Conservation (phyloP, 371 early-diverging fungal species). For the Nematocida sp. region DNA sequence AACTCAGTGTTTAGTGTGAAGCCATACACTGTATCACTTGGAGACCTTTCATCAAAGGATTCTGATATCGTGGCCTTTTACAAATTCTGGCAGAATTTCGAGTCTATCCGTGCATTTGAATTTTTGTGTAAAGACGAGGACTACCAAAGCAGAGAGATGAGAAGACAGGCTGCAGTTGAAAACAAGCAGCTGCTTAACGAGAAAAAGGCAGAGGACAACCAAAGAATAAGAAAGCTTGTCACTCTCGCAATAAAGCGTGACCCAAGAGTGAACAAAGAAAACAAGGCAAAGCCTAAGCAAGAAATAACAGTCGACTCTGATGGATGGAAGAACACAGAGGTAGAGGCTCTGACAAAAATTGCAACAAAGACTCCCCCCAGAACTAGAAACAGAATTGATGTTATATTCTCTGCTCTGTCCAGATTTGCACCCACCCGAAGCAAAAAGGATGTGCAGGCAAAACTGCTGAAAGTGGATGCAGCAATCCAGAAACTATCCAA, state of each 20-base stretch:
- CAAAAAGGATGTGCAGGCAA: slow-evolving; percentile 32
- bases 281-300: slow-evolving; percentile 34
- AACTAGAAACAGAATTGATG: slow-evolving; percentile 59
- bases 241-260: slow-evolving; percentile 65
- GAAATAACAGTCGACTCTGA: slow-evolving; percentile 51
- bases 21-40: slow-evolving; percentile 79
- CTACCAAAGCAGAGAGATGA: slow-evolving; percentile 55
- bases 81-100: slow-evolving; percentile 86
- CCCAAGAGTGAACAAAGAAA: slow-evolving; percentile 64
- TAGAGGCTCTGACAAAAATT: slow-evolving; percentile 50
- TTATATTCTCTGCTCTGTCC: slow-evolving; percentile 51
- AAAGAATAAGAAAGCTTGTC: slow-evolving; percentile 64
- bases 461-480: slow-evolving; percentile 36
- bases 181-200: slow-evolving; percentile 61
- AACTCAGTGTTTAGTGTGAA: slow-evolving; percentile 79
- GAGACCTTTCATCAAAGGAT: slow-evolving; percentile 74
- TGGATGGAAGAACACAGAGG: slow-evolving; percentile 61
- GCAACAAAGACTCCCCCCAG: slow-evolving; percentile 29
- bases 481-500: slow-evolving; percentile 6
- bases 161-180: slow-evolving; percentile 55
- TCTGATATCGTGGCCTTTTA: slow-evolving; percentile 87
- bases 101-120: slow-evolving; percentile 94
- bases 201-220: slow-evolving; percentile 60
- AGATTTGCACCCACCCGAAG: slow-evolving; percentile 2
- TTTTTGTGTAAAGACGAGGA: slow-evolving; percentile 86